Evolutionary conservation across 2,329 filamentous ascomycete species (phyloP).

Genomic region (Gyromitra esculenta): DNA sequence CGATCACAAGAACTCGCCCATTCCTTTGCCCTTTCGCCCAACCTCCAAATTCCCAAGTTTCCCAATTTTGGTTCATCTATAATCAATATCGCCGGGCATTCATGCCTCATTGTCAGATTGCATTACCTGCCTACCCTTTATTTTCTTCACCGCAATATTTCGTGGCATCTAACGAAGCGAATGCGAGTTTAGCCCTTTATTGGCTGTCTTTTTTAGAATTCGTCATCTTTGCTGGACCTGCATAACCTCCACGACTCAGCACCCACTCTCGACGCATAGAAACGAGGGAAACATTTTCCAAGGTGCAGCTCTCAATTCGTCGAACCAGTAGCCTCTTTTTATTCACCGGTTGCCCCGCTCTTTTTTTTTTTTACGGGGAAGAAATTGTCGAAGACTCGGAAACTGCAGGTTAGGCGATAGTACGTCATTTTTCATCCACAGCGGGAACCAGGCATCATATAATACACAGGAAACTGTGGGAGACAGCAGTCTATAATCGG

Average conservation of each 20-base stretch:
- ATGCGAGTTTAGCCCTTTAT: slow-evolving; percentile 50
- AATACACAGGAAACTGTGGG: slow-evolving; percentile 47
- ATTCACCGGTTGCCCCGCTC: slow-evolving; percentile 33
- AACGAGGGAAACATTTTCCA: slow-evolving; percentile 38
- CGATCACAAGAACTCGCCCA: slow-evolving; percentile 34
- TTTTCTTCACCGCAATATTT: slow-evolving; percentile 32
- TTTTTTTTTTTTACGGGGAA: slow-evolving; percentile 30
- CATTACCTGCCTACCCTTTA: slow-evolving; percentile 37
- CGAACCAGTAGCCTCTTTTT: slow-evolving; percentile 23
- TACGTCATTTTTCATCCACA: slow-evolving; percentile 46
- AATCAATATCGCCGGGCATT: slow-evolving; percentile 38
- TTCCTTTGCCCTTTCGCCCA: slow-evolving; percentile 23
- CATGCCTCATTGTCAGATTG: slow-evolving; percentile 10
- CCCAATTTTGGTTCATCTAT: slow-evolving; percentile 28
- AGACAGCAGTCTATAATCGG: slow-evolving; percentile 47
- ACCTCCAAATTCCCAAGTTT: slow-evolving; percentile 31
- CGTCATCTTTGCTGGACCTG: slow-evolving; percentile 50
- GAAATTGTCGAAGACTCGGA: slow-evolving; percentile 31
- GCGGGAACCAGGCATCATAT: slow-evolving; percentile 49
- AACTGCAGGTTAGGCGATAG: slow-evolving; percentile 35
- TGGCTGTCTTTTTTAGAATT: slow-evolving; percentile 51
- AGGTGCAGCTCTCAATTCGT: slow-evolving; percentile 43
- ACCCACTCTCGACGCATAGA: slow-evolving; percentile 31
- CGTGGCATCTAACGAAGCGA: slow-evolving; percentile 51
- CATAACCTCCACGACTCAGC: slow-evolving; percentile 46